Evolutionary conservation across 2,329 filamentous ascomycete genomes (phyloP).

Genomic region (Diaporthe sp.): DNA sequence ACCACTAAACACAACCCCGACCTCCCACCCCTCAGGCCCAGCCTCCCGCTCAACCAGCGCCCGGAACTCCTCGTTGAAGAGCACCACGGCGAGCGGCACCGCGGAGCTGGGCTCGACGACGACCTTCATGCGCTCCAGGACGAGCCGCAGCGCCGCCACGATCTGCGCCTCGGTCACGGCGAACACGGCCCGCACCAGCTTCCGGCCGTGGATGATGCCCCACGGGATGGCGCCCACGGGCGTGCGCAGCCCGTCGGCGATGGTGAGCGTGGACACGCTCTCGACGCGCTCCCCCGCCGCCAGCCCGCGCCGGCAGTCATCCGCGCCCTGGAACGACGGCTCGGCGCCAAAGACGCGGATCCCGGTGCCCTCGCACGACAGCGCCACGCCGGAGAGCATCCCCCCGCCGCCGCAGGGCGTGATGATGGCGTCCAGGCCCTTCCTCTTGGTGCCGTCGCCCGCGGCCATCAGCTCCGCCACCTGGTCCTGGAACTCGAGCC

Average conservation of each 20-base stretch:
- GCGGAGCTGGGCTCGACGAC: conserved; percentile 91
- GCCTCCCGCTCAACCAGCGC: conserved; percentile 77
- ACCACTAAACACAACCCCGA: conserved; percentile 72
- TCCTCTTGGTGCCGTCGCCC: conserved; percentile 45
- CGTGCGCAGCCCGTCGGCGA: conserved; percentile 91
- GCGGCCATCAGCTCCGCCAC: conserved; percentile 67
- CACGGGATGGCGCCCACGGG: conserved; percentile 84
- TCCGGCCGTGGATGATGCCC: conserved; percentile 78
- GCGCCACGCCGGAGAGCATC: conserved; percentile 86
- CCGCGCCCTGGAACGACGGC: conserved; percentile 84
- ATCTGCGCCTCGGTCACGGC: conserved; percentile 88
- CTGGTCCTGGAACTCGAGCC: conserved; percentile 85
- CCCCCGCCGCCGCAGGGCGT: conserved; percentile 91
- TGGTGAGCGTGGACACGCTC: conserved; percentile 80
- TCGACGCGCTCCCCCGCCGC: conserved; percentile 74
- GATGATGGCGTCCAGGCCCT: conserved; percentile 78
- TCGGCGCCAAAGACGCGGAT: conserved; percentile 89
- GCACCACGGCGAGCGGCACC: conserved; percentile 84
- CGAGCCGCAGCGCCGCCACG: conserved; percentile 78
- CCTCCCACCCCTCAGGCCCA: conserved; percentile 80
- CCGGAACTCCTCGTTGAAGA: conserved; percentile 90
- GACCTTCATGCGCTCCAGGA: conserved; percentile 90
- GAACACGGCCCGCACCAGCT: conserved; percentile 79
- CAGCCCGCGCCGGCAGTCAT: conserved; percentile 84
- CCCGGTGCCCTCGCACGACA: conserved; percentile 79